Evolutionary conservation across 164 flowering plant genomes (phyloP), one percentile per base, ranked within the genome.

Genomic region (Aristolochia californica): DNA sequence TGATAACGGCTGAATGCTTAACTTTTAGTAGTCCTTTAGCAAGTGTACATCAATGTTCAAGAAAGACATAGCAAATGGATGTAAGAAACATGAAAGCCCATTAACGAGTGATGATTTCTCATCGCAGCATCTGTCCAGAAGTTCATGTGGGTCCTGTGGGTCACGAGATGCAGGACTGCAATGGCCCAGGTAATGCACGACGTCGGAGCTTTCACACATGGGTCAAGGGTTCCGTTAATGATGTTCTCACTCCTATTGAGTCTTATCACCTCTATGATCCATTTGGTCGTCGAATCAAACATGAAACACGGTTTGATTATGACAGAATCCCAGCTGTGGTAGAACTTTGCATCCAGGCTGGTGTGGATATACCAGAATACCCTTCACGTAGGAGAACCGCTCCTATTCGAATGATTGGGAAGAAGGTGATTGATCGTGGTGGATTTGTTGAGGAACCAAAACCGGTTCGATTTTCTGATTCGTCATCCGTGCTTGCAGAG

Each of bases 281-380:
- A 21, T 89, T 81, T 78, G 97, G 99, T 34, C 72, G 73, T 17
- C 88, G 99, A 34, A 68, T 93, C 50, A 83, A 71, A 70, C 97
- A 94, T 60, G 93, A 94, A 50, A 81, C 83, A 17, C 72, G 96
- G 49, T 89, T 89, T 43, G 66, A 75, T 63, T 87, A 87, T 62
- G 95, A 93, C 55, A 73, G 97, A 68, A 84, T 94, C 65, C 99
- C 99, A 20, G 97, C 96, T 20, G 71, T 90, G 22, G 91, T 90
- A 34, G 97, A 94, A 74, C 83, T 94, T 12, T 87, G 98, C 76
- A 81, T 89, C 70, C 97, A 93, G 78, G 98, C 97, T 22, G 97
- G 97, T 22, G 89, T 87, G 44, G 94, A 87, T 27, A 47, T 89
- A 57, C 90, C 88, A 25, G 94, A 74, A 62, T 93, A 80, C 59